These are phyloP conservation scores for Globisporangium heterothallicum DNA, from an alignment of 352 stramenopile genomes.

Conservation along the genomic window DNA sequence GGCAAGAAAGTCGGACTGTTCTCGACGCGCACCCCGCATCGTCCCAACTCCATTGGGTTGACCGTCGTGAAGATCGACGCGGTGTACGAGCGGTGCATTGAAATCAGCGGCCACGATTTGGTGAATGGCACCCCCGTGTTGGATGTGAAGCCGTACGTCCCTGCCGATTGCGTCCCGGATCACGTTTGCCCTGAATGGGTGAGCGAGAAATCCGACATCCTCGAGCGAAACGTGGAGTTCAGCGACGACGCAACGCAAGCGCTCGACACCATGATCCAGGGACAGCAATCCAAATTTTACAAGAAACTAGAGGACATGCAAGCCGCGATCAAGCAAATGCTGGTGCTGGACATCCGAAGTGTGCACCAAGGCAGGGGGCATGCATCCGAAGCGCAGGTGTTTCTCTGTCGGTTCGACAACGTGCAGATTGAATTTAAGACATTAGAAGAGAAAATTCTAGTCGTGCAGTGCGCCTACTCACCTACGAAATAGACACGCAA, in stretches of 20 bases:
- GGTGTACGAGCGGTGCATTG: constrained; percentile 72
- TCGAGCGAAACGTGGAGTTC: constrained; percentile 51
- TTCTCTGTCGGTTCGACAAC: constrained; percentile 72
- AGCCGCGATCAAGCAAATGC: constrained; percentile 70
- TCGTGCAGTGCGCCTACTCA: constrained; percentile 43
- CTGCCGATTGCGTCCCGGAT: constrained; percentile 58
- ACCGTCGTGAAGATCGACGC: constrained; percentile 88
- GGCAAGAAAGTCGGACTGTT: constrained; percentile 92
- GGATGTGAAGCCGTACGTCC: constrained; percentile 98
- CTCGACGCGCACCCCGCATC: constrained; percentile 95
- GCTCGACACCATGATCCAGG: constrained; percentile 36
- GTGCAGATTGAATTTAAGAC: constrained; percentile 74
- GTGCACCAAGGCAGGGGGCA: constrained; percentile 73
- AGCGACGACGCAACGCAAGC: constrained; percentile 26
- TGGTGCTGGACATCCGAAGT: constrained; percentile 79
- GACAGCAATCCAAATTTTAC: constrained; percentile 63
- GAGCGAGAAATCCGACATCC: constrained; percentile 41
- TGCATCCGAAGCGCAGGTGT: constrained; percentile 42
- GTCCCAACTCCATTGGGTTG: constrained; percentile 93
- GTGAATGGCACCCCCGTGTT: constrained; percentile 96
- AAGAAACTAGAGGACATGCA: constrained; percentile 40
- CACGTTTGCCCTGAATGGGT: constrained; percentile 70
- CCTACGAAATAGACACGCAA: constrained; percentile 11
- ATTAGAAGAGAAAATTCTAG: constrained; percentile 56
- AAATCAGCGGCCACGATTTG: constrained; percentile 92